Percentiles rank a stretch among this genome's conserved stretches.
Evolutionary conservation across 2,329 filamentous ascomycete genomes (phyloP).

Genomic region (Penicillium paneum): DNA sequence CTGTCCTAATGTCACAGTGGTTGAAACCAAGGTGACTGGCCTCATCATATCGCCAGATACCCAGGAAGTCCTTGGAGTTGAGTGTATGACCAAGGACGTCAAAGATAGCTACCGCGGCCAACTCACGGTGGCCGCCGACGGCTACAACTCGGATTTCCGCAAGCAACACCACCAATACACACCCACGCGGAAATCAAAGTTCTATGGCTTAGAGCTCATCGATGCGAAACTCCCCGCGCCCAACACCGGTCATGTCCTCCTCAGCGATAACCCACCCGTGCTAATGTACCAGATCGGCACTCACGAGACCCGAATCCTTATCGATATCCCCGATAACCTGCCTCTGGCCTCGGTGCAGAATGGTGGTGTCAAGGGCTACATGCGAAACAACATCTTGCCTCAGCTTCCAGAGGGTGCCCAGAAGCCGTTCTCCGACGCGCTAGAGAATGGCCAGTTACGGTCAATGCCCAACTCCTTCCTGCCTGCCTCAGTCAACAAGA

Average conservation of each 20-base stretch:
- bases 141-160: constrained; percentile 88
- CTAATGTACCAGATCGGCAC: constrained; percentile 96
- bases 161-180: constrained; percentile 67
- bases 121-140: constrained; percentile 85
- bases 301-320: constrained; percentile 83
- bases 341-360: constrained; percentile 68
- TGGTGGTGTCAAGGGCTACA: constrained; percentile 82
- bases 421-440: constrained; percentile 69
- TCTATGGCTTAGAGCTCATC: constrained; percentile 89
- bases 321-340: constrained; percentile 78
- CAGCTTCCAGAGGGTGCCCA: constrained; percentile 68
- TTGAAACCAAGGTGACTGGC: constrained; percentile 82
- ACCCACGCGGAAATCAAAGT: constrained; percentile 76
- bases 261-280: constrained; percentile 72
- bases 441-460: constrained; percentile 74
- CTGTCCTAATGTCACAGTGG: constrained; percentile 79
- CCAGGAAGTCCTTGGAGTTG: constrained; percentile 76
- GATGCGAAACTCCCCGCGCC: constrained; percentile 75
- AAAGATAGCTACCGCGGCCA: constrained; percentile 82
- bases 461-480: constrained; percentile 97
- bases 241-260: constrained; percentile 80
- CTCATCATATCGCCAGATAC: constrained; percentile 68
- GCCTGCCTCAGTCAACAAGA: constrained; percentile 70
- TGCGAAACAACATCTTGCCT: constrained; percentile 75
- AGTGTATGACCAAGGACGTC: constrained; percentile 63